Base-by-base conservation (phyloP, 1,284 basidiomycete species). In the Malassezia cuniculi region DNA sequence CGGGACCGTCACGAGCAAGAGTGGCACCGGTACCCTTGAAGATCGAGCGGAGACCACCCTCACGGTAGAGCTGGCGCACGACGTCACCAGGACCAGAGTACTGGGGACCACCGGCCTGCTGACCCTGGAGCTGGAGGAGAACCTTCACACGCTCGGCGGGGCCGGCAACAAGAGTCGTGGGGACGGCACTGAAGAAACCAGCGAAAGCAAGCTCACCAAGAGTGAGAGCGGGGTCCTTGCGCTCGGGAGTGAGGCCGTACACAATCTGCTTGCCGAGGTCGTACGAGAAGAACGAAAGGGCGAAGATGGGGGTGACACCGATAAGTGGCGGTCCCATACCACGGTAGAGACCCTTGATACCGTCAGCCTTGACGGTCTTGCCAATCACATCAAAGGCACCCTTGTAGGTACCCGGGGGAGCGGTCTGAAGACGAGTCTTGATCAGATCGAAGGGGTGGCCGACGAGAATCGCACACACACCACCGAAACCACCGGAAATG, bases 141-240 rank as follows among this genome's bases (percentile, higher is more conserved):
- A 99, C 93, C 70, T 99, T 99, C 48, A 94, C 86, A 41, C 93
- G 78, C 69, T 99, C 93, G 3, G 94, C 86, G 2, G 93, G 93
- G 6, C 84, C 89, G 21, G 87, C 87, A 24, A 95, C 75, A 14
- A 93, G 71, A 0, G 89, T 93, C 6, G 86, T 80, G 14, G 93
- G 93, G 41, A 95, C 73, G 5, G 93, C 90, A 27, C 85, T 89
- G 58, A 99, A 74, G 73, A 89, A 94, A 38, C 90, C 90, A 25
- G 93, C 93, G 27, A 79, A 71, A 0, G 89, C 90, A 22, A 95
- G 78, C 69, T 99, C 90, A 27, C 72, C 63, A 21, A 78, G 78
- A n/a, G 79, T 78, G 30, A 99, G 73, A 19, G 71, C 66, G 36
- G 76, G 72, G 39, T 72, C 76, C 34, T 70, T 74, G 39, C 85